phyloP scores from a whole-genome alignment of 257 asterid genomes.

The Craterostigma plantagineum region DNA sequence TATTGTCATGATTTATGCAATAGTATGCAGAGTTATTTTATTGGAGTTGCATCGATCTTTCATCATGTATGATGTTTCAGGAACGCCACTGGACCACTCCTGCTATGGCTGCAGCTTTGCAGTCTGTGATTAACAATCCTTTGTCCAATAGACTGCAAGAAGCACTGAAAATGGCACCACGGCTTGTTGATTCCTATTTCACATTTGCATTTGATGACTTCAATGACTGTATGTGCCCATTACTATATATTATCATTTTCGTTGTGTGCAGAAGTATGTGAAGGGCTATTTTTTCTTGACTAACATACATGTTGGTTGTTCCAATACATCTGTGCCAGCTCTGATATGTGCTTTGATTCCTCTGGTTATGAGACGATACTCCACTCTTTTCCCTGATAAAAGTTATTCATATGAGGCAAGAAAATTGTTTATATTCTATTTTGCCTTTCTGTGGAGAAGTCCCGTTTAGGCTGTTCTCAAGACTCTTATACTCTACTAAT shows the following conservation, averaged over 20 bases:
- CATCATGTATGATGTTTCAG: conserved; percentile 26
- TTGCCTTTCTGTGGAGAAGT: too few species aligned
- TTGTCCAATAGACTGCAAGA: conserved; percentile 63
- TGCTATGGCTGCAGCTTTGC: conserved; percentile 69
- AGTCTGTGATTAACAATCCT: conserved; percentile 41
- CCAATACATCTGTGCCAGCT: conserved; percentile 33
- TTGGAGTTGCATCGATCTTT: conserved; percentile 5
- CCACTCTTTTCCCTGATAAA: conserved; percentile 73
- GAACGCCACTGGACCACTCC: conserved; percentile 97
- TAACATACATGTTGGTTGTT: conserved; percentile 11
- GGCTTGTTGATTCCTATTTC: conserved; percentile 62
- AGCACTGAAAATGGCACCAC: conserved; percentile 63
- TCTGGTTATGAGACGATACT: conserved; percentile 61
- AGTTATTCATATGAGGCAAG: conserved; percentile 61
- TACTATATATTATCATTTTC: conserved; percentile 10
- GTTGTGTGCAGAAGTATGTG: conserved; percentile 2
- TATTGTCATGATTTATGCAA: conserved; percentile 1
- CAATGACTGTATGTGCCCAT: conserved; percentile 40
- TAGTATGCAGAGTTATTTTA: conserved; percentile 1
- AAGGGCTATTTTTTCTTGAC: conserved; percentile 8
- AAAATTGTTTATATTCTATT: neutral
- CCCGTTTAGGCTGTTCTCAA: too few species aligned
- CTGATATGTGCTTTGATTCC: conserved; percentile 74
- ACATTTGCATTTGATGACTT: conserved; percentile 46
- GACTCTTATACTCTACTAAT: too few species aligned